Evolutionary conservation across 345 rosid genomes (phyloP).

Genomic region (Arabidopsis thaliana): TAIR10.1 NC_003070.9:25715501-25716000

Average conservation of each 20-base stretch:
- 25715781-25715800: slow-evolving; percentile 25
- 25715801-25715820: slow-evolving; percentile 5
- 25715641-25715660: background rate
- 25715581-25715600: slow-evolving; percentile 10
- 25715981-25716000: too few relatives aligned
- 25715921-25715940: background rate
- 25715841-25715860: background rate
- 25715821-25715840: background rate
- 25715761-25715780: slow-evolving; percentile 29
- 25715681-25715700: background rate
- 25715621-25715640: background rate
- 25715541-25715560: background rate
- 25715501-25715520: background rate
- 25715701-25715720: background rate
- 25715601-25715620: slow-evolving; percentile 10
- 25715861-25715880: background rate
- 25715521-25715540: background rate
- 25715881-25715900: background rate
- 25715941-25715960: background rate
- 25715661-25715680: slow-evolving; percentile 11
- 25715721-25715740: background rate
- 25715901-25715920: background rate
- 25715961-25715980: too few relatives aligned
- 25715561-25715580: background rate
- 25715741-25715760: slow-evolving; percentile 25